A percentile compares a stretch with the other conserved stretches of the same genome.
Conservation (phyloP, 805 yeast genomes). For the Millerago galiae region DNA sequence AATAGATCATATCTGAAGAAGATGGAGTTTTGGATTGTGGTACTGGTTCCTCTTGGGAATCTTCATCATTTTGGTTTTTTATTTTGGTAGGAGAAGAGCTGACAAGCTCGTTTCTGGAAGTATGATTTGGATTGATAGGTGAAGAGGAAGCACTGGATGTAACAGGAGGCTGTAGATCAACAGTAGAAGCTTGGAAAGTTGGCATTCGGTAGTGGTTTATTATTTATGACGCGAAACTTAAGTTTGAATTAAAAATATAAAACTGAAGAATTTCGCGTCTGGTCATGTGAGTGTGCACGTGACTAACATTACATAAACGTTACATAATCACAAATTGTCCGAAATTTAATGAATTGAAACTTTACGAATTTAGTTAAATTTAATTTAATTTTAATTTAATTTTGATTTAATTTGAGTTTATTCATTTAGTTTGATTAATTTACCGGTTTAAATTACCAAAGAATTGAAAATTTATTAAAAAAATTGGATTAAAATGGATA, state of each 20-base stretch:
- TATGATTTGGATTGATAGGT: constrained; percentile 18
- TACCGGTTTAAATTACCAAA: too few relatives aligned
- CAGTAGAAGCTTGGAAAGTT: constrained; percentile 10
- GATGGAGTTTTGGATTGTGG: constrained; percentile 11
- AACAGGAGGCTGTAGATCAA: constrained; percentile 7
- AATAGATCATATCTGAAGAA: constrained; percentile 61
- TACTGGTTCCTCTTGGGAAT: constrained; percentile 2
- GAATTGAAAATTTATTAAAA: too few relatives aligned
- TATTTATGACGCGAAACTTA: background rate
- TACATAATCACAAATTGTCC: background rate
- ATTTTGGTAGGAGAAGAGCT: constrained; percentile 17
- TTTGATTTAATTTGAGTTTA: background rate
- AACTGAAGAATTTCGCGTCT: background rate
- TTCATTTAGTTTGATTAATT: background rate
- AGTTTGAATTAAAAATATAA: background rate
- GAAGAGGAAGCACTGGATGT: constrained; percentile 20
- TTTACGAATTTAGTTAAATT: too few relatives aligned
- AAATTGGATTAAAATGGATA: constrained; percentile 57
- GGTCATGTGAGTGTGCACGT: background rate
- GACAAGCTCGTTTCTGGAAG: constrained; percentile 6
- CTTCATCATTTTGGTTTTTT: background rate
- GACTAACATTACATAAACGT: background rate
- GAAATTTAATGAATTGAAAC: too few relatives aligned
- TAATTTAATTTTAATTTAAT: too few relatives aligned
- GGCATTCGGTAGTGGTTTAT: constrained; percentile 14